phyloP scores from a whole-genome alignment of 192 early-diverging fungal species.

The Diversispora eburnea region DNA sequence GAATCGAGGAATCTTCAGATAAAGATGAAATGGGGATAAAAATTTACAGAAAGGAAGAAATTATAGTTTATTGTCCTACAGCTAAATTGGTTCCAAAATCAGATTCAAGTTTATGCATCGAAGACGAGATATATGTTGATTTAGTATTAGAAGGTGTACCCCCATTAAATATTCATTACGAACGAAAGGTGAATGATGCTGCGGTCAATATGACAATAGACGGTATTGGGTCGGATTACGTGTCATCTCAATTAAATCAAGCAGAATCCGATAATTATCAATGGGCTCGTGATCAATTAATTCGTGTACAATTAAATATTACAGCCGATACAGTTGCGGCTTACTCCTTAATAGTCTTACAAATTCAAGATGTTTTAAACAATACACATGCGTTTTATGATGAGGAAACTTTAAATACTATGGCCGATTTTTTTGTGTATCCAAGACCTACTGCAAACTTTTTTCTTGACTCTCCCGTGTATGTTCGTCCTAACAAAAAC shows the following conservation, averaged over 20 bases:
- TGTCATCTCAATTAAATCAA: slow-evolving; percentile 27
- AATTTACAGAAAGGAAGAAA: slow-evolving; percentile 33
- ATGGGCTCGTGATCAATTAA: slow-evolving; percentile 37
- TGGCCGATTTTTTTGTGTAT: slow-evolving; percentile 29
- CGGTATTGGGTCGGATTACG: slow-evolving; percentile 33
- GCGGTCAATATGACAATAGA: slow-evolving; percentile 29
- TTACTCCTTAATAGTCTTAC: slow-evolving; percentile 29
- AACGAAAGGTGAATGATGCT: slow-evolving; percentile 8
- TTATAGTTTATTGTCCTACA: slow-evolving; percentile 40
- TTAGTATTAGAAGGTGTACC: slow-evolving; percentile 41
- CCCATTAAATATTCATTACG: slow-evolving; percentile 39
- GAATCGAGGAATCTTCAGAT: slow-evolving; percentile 32
- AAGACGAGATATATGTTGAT: slow-evolving; percentile 32
- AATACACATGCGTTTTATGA: slow-evolving; percentile 5
- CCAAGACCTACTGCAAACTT: slow-evolving; percentile 35
- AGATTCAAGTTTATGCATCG: slow-evolving; percentile 31
- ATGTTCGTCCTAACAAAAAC: slow-evolving; percentile 2
- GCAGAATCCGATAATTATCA: slow-evolving; percentile 16
- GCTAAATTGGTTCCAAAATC: slow-evolving; percentile 31
- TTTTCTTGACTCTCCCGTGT: slow-evolving; percentile 19
- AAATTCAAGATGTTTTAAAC: slow-evolving; percentile 36
- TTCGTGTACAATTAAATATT: slow-evolving; percentile 34
- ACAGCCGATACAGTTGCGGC: slow-evolving; percentile 27
- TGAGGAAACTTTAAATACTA: background rate
- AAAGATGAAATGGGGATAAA: slow-evolving; percentile 38